Conservation (phyloP, 176 grass and related monocot species). For the Pharus latifolius region DNA sequence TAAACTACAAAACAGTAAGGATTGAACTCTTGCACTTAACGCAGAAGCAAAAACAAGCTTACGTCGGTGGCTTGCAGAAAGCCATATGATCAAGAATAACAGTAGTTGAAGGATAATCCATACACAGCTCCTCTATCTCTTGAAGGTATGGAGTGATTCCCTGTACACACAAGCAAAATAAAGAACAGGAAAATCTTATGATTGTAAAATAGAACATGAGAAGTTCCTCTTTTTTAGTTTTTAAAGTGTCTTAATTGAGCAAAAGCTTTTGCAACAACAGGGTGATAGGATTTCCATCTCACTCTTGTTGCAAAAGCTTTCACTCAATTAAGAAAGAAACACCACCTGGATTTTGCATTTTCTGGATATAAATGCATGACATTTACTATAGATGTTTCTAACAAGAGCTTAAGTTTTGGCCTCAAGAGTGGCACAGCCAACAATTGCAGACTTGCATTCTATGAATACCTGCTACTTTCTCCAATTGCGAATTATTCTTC, state of each 20-base stretch:
- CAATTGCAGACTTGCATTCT: neutral
- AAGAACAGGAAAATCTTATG: neutral
- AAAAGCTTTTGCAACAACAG: neutral
- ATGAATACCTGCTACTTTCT: neutral
- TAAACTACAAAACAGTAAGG: neutral
- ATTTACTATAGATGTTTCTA: neutral
- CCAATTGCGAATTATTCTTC: neutral
- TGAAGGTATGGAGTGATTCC: conserved; percentile 51
- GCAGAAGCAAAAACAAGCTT: neutral
- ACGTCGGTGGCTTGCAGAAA: conserved; percentile 89
- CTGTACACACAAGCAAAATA: conserved; percentile 18
- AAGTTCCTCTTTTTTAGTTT: neutral
- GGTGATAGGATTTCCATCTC: neutral
- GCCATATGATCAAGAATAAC: conserved; percentile 83
- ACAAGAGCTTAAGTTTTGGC: neutral
- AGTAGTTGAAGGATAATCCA: conserved; percentile 47
- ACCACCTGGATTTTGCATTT: neutral
- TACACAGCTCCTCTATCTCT: conserved; percentile 80
- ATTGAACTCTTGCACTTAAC: neutral
- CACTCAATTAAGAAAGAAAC: neutral
- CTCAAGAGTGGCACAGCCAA: neutral
- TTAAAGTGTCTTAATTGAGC: neutral
- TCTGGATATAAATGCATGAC: neutral
- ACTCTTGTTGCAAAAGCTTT: neutral
- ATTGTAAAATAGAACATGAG: neutral